Evolutionary conservation across 805 yeast species (phyloP), one percentile per base, ranked within the genome.

Genomic region (Candida lessepsii): DNA sequence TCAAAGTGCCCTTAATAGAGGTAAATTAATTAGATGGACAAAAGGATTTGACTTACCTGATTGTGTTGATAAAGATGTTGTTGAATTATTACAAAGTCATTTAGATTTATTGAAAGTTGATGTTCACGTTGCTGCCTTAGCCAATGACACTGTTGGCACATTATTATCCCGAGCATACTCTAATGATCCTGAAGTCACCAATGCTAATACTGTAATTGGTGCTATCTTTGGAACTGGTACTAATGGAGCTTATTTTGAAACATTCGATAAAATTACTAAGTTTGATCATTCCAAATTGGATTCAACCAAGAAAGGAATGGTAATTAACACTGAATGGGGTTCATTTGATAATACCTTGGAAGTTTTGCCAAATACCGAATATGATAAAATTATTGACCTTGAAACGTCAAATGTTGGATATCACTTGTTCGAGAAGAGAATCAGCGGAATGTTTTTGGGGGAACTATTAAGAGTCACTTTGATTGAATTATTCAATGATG

Each of bases 171-270:
- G 96, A 53, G 83, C 96, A 19, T 91, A 91, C 65, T 70, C 86
- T 4, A 78, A 86, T 25, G 69, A 75, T 37, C 73, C 80, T 27
- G 61, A 73, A 15, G 75, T 81, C 45, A 75, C 82, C 37, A 80
- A 79, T 44, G 80, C 93, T 35, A 81, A 80, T 42, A 86, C 97
- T 8, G 75, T 85, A 7, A 71, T 90, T 49, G 98, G 99, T 35
- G 81, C 90, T 46, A 91, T 91, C 48, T 87, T 90, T 56, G 99
- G 99, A 50, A 93, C 99, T 2, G 99, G 99, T 58, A 91, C 98
- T 20, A 91, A 91, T 62, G 97, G 97, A 46, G 96, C 96, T 11
- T 91, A 93, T 64, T 73, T 78, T 58, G 99, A 91, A 63, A 73
- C 78, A 41, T 60, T 89, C 38, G 81, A 77, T 29, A 76, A 81